A percentile compares a stretch with the other conserved stretches of the same genome.
phyloP scores from a whole-genome alignment of 352 stramenopile genomes.

The Pythium brachiatum region DNA sequence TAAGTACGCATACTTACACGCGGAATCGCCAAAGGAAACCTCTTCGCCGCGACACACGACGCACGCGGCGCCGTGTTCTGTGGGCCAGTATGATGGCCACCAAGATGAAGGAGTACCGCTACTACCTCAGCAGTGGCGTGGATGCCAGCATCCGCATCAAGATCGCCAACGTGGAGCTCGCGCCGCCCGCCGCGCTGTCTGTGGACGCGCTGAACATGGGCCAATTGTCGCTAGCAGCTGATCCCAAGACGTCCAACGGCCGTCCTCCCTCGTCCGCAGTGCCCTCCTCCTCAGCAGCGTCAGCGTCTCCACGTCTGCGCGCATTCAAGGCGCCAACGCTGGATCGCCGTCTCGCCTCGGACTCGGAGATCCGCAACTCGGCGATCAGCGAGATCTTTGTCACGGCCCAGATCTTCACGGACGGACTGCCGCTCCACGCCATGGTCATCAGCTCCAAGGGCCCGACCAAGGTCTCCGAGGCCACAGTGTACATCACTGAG shows the following conservation, averaged over 20 bases:
- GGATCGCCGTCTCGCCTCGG: conserved; percentile 54
- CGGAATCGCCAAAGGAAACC: not conserved
- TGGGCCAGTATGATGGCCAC: conserved; percentile 35
- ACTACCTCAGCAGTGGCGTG: conserved; percentile 86
- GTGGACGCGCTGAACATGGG: conserved; percentile 14
- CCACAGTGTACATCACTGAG: conserved; percentile 86
- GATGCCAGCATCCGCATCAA: conserved; percentile 79
- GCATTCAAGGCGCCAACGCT: conserved; percentile 40
- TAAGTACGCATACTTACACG: not conserved
- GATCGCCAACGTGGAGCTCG: conserved; percentile 73
- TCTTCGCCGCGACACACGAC: not conserved
- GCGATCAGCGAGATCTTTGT: conserved; percentile 86
- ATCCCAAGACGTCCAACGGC: conserved; percentile 9
- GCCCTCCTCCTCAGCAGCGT: conserved; percentile 7
- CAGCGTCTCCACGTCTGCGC: conserved; percentile 14
- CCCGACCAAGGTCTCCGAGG: conserved; percentile 84
- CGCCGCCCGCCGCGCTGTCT: conserved; percentile 30
- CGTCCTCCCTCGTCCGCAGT: not conserved
- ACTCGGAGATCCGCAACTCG: conserved; percentile 79
- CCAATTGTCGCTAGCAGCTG: conserved; percentile 16
- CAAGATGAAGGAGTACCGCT: conserved; percentile 86
- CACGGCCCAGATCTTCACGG: conserved; percentile 86
- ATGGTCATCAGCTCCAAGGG: conserved; percentile 86
- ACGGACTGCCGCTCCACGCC: conserved; percentile 75
- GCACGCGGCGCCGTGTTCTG: not conserved